Conservation (phyloP, 192 early-diverging fungal genomes). For the Gorgonomyces haynaldii region DNA sequence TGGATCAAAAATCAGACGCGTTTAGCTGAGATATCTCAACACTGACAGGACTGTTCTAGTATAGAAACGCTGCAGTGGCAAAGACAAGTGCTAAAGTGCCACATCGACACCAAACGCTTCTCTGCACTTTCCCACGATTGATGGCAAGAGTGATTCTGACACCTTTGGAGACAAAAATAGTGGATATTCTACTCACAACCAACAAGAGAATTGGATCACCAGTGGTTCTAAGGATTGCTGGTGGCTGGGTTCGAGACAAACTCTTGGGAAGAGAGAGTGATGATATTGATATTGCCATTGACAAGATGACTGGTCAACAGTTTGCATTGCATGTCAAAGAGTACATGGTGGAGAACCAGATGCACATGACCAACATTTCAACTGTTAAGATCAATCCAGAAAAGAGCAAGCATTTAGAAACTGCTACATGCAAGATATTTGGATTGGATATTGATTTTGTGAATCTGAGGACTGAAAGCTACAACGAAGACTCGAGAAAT, state of each 20-base stretch:
- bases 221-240: constrained; percentile 76
- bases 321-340: constrained; percentile 68
- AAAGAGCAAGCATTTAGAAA: constrained; percentile 95
- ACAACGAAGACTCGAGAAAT: constrained; percentile 68
- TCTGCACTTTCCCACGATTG: no score
- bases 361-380: constrained; percentile 37
- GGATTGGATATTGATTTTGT: constrained; percentile 84
- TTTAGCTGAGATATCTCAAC: no score
- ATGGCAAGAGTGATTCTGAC: no score
- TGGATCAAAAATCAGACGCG: no score
- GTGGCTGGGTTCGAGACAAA: constrained; percentile 99
- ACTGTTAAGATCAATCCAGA: constrained; percentile 90
- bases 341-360: constrained; percentile 30
- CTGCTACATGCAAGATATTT: constrained; percentile 76
- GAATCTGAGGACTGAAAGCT: constrained; percentile 85
- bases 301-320: constrained; percentile 84
- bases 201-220: no score
- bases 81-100: no score
- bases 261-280: constrained; percentile 73
- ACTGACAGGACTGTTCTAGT: no score
- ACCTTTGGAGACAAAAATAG: no score
- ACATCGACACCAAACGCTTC: no score
- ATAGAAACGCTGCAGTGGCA: no score
- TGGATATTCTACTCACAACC: no score
- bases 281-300: constrained; percentile 92